Percentiles rank a stretch among this genome's conserved stretches.
phyloP scores from a whole-genome alignment of 768 basidiomycete species.

The Cantharellus cinnabarinus region DNA sequence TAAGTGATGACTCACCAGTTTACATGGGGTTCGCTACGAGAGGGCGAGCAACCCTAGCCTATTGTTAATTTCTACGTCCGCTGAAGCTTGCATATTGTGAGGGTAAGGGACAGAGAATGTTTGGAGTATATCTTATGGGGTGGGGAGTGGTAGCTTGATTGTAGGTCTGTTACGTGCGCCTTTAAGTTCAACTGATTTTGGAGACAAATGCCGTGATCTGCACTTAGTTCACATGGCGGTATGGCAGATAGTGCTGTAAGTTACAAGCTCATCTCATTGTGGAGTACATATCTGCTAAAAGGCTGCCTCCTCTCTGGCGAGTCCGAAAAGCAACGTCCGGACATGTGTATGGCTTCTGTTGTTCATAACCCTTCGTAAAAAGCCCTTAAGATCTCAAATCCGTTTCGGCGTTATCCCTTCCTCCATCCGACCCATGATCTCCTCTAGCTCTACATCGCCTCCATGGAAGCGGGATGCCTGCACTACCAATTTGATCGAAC shows the following conservation, averaged over 20 bases:
- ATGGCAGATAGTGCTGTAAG: conserved; percentile 8
- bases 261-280: background rate
- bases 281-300: conserved; percentile 47
- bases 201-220: conserved; percentile 4
- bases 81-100: no score
- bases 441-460: conserved; percentile 37
- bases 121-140: conserved; percentile 32
- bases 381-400: conserved; percentile 8
- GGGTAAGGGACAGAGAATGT: no score
- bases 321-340: conserved; percentile 36
- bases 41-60: no score
- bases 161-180: conserved; percentile 19
- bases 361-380: background rate
- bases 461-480: conserved; percentile 18
- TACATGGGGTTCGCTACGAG: no score
- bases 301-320: conserved; percentile 46
- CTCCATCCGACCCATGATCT: conserved; percentile 42
- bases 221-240: conserved; percentile 1
- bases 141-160: conserved; percentile 26
- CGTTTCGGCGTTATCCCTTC: conserved; percentile 28
- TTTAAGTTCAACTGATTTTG: background rate
- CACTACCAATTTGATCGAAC: conserved; percentile 28
- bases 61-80: no score
- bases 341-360: conserved; percentile 35
- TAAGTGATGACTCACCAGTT: no score